These are phyloP conservation scores for Penicillium thymicola DNA, from an alignment of 2,329 filamentous ascomycete genomes.

Conservation along the genomic window DNA sequence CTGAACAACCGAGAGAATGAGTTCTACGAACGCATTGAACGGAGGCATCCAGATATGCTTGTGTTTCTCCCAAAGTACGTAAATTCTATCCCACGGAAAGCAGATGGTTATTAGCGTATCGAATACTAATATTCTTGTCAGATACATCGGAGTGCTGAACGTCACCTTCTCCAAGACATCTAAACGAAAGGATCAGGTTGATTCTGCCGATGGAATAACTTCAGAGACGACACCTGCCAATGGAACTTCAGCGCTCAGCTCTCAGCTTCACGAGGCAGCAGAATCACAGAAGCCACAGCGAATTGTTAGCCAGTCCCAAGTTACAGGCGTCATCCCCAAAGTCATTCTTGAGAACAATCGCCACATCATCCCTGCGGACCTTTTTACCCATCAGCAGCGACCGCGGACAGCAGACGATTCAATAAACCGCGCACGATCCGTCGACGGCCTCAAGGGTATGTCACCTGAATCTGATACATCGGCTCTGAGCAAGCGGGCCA, in stretches of 20 bases:
- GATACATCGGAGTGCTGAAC: slow-evolving; percentile 95
- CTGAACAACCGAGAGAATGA: slow-evolving; percentile 97
- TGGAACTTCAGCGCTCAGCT: slow-evolving; percentile 9
- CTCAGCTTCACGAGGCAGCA: slow-evolving; percentile 15
- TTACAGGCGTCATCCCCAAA: slow-evolving; percentile 72
- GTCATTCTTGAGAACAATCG: slow-evolving; percentile 92
- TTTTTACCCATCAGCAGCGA: slow-evolving; percentile 63
- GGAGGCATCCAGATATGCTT: slow-evolving; percentile 81
- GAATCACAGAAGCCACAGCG: slow-evolving; percentile 48
- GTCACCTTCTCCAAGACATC: slow-evolving; percentile 87
- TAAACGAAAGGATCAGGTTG: slow-evolving; percentile 52
- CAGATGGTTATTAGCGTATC: neutral
- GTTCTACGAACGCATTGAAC: slow-evolving; percentile 96
- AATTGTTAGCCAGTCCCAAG: slow-evolving; percentile 72
- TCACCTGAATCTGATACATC: slow-evolving; percentile 19
- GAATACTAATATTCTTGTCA: slow-evolving; percentile 18
- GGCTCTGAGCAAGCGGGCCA: slow-evolving; percentile 47
- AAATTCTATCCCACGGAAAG: neutral
- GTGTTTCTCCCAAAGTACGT: slow-evolving; percentile 81
- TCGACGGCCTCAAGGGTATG: slow-evolving; percentile 19
- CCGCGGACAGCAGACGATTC: slow-evolving; percentile 36
- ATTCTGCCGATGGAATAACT: slow-evolving; percentile 15
- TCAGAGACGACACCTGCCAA: slow-evolving; percentile 13
- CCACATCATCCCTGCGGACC: slow-evolving; percentile 82
- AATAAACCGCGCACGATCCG: slow-evolving; percentile 19